Evolutionary conservation across 768 basidiomycete genomes (phyloP).

Genomic region (Terana coerulea): DNA sequence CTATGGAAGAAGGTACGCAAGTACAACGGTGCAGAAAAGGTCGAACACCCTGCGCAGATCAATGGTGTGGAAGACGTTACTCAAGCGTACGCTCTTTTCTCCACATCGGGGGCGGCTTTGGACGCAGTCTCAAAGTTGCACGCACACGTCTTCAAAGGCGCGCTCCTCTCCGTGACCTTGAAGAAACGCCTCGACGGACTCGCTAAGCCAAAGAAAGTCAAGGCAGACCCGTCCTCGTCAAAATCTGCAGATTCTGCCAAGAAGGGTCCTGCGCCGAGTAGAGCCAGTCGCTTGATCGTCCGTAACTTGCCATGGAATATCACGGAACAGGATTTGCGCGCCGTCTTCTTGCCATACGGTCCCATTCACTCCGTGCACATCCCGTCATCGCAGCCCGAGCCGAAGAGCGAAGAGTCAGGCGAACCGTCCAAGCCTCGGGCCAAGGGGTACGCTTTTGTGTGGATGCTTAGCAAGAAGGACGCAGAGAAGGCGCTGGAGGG

Average conservation of each 20-base stretch:
- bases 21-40: slow-evolving; percentile 67
- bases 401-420: slow-evolving; percentile 25
- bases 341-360: slow-evolving; percentile 83
- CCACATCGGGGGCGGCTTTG: slow-evolving; percentile 60
- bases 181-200: slow-evolving; percentile 81
- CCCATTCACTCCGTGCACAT: slow-evolving; percentile 84
- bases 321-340: slow-evolving; percentile 80
- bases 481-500: slow-evolving; percentile 78
- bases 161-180: slow-evolving; percentile 78
- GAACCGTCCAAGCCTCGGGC: slow-evolving; percentile 28
- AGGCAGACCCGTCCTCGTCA: slow-evolving; percentile 3
- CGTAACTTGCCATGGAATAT: slow-evolving; percentile 86
- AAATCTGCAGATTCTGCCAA: slow-evolving; percentile 19
- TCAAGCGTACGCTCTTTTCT: slow-evolving; percentile 73
- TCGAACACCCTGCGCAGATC: slow-evolving; percentile 61
- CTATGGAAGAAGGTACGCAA: slow-evolving; percentile 90
- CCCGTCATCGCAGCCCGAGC: slow-evolving; percentile 41
- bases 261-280: slow-evolving; percentile 49
- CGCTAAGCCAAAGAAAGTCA: slow-evolving; percentile 36
- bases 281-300: slow-evolving; percentile 80
- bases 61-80: slow-evolving; percentile 41
- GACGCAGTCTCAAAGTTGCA: slow-evolving; percentile 79
- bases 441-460: slow-evolving; percentile 92
- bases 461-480: slow-evolving; percentile 84
- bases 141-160: slow-evolving; percentile 90